phyloP scores from a whole-genome alignment of 768 basidiomycete genomes.

The Kwoniella pini region DNA sequence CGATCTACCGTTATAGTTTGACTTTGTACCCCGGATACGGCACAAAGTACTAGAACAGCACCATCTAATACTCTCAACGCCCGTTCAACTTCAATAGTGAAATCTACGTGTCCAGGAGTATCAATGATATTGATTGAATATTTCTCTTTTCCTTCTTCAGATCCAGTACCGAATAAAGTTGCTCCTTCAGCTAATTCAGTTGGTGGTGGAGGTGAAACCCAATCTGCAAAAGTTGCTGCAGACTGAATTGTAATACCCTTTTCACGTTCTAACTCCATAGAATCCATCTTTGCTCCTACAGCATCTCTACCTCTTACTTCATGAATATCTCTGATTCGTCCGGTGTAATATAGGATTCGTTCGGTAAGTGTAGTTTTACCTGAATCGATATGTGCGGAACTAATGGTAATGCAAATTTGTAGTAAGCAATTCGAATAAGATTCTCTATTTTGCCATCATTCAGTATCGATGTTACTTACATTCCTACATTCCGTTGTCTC shows the following conservation, averaged over 20 bases:
- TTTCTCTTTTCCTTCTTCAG: constrained; percentile 64
- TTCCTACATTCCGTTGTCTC: constrained; percentile 91
- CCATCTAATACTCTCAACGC: constrained; percentile 95
- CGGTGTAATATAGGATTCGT: constrained; percentile 91
- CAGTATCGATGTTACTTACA: constrained; percentile 54
- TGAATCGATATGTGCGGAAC: constrained; percentile 61
- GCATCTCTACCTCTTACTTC: constrained; percentile 94
- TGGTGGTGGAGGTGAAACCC: constrained; percentile 65
- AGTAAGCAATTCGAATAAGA: neutral
- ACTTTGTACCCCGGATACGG: constrained; percentile 93
- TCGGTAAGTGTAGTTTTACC: constrained; percentile 98
- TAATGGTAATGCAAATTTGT: constrained; percentile 1
- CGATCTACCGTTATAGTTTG: constrained; percentile 99
- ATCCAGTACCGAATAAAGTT: constrained; percentile 7
- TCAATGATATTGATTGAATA: constrained; percentile 98
- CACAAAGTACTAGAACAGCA: constrained; percentile 92
- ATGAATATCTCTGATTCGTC: constrained; percentile 91
- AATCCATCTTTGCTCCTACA: constrained; percentile 99
- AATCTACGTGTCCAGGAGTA: constrained; percentile 99
- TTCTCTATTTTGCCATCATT: neutral
- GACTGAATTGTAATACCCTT: constrained; percentile 99
- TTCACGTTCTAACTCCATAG: constrained; percentile 97
- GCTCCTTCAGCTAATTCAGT: constrained; percentile 54
- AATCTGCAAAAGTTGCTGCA: constrained; percentile 97
- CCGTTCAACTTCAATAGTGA: constrained; percentile 98